Percentiles rank a stretch among this genome's conserved stretches.
These are phyloP conservation scores for Rhizomucor miehei DNA, from an alignment of 371 early-diverging fungal species.

Conservation along the genomic window DNA sequence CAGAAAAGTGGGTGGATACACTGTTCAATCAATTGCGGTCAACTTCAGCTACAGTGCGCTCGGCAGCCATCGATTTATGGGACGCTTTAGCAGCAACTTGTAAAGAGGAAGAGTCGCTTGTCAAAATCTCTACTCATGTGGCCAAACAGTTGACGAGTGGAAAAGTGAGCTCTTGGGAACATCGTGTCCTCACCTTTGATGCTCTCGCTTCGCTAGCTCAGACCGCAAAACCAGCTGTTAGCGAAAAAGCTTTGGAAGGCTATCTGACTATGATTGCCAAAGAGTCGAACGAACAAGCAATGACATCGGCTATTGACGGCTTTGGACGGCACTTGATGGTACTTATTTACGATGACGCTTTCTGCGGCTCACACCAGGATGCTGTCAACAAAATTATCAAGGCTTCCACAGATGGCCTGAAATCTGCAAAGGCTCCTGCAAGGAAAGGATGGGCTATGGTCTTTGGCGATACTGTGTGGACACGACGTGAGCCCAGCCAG, in stretches of 20 bases:
- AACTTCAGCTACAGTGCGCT: conserved; percentile 58
- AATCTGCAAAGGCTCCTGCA: conserved; percentile 52
- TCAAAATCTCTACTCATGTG: conserved; percentile 59
- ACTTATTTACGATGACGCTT: conserved; percentile 51
- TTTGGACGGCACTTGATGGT: conserved; percentile 58
- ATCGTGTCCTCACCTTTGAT: conserved; percentile 59
- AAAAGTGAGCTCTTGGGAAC: conserved; percentile 63
- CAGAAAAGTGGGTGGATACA: conserved; percentile 64
- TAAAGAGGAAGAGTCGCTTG: conserved; percentile 46
- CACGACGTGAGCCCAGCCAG: conserved; percentile 38
- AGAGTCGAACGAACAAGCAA: conserved; percentile 77
- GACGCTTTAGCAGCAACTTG: conserved; percentile 48
- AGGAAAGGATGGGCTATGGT: conserved; percentile 61
- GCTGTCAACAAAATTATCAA: conserved; percentile 43
- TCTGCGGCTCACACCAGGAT: conserved; percentile 30
- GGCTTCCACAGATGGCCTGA: conserved; percentile 54
- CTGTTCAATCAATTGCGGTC: conserved; percentile 67
- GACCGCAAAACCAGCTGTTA: conserved; percentile 49
- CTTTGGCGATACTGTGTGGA: conserved; percentile 48
- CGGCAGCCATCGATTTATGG: conserved; percentile 58
- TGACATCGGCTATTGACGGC: conserved; percentile 61
- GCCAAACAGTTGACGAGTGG: conserved; percentile 55
- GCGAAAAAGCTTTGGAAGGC: conserved; percentile 59
- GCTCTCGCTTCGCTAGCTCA: conserved; percentile 52
- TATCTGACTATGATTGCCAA: conserved; percentile 67